phyloP scores from a whole-genome alignment of 257 asterid species.

The Plantago elongata region DNA sequence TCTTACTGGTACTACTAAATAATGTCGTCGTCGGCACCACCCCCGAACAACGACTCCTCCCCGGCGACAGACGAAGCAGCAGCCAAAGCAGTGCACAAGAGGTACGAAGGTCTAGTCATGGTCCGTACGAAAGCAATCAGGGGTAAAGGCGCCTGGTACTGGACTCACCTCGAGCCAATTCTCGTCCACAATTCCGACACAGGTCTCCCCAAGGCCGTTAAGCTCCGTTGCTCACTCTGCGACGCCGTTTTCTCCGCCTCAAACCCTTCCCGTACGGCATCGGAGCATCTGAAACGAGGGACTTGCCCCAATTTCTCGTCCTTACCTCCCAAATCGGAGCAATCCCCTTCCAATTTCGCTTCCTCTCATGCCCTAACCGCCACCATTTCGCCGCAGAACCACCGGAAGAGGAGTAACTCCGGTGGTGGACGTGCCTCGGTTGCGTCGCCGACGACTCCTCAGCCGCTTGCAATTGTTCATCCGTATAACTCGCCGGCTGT shows the following conservation, averaged over 20 bases:
- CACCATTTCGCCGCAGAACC: neutral
- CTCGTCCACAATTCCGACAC: slow-evolving; percentile 68
- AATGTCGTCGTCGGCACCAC: slow-evolving; percentile 40
- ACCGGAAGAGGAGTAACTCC: slow-evolving; percentile 20
- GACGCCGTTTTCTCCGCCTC: slow-evolving; percentile 98
- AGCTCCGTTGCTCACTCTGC: slow-evolving; percentile 80
- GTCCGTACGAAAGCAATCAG: slow-evolving; percentile 87
- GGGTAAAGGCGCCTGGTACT: slow-evolving; percentile 99
- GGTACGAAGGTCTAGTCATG: slow-evolving; percentile 75
- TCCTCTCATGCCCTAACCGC: slow-evolving; percentile 7
- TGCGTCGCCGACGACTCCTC: slow-evolving; percentile 31
- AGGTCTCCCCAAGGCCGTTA: slow-evolving; percentile 83
- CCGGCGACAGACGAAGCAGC: slow-evolving; percentile 50
- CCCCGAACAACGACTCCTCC: slow-evolving; percentile 24
- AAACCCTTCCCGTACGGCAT: slow-evolving; percentile 91
- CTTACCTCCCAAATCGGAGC: slow-evolving; percentile 70
- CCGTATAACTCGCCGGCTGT: slow-evolving; percentile 29
- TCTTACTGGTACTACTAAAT: neutral
- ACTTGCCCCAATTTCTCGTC: slow-evolving; percentile 89
- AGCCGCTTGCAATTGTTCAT: slow-evolving; percentile 49
- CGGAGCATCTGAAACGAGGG: slow-evolving; percentile 93
- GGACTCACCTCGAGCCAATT: slow-evolving; percentile 95
- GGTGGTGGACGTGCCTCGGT: slow-evolving; percentile 23
- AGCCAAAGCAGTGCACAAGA: slow-evolving; percentile 79
- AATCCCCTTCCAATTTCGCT: slow-evolving; percentile 22